Evolutionary conservation across 73 alveolate genomes (phyloP).

Genomic region (Stentor coeruleus): DNA sequence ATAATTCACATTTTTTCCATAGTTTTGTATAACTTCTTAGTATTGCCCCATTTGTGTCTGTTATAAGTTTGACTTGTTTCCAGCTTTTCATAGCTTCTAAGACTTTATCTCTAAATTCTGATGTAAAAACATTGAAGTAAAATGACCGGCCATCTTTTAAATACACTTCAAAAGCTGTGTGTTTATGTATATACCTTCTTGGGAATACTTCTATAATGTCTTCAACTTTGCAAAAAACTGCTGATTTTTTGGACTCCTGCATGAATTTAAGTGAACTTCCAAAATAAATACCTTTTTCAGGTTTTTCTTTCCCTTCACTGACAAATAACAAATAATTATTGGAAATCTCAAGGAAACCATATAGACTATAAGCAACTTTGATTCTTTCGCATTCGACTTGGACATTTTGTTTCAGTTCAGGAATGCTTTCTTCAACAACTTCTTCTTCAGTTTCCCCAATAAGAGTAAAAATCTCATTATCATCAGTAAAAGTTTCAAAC

Average conservation of each 20-base stretch:
- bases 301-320: slow-evolving; percentile 23
- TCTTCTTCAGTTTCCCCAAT: background rate
- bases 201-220: slow-evolving; percentile 39
- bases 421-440: background rate
- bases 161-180: slow-evolving; percentile 45
- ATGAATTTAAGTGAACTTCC: slow-evolving; percentile 2
- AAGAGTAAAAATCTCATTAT: background rate
- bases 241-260: background rate
- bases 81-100: slow-evolving; percentile 29
- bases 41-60: background rate
- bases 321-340: background rate
- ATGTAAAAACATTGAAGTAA: slow-evolving; percentile 37
- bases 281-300: background rate
- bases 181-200: slow-evolving; percentile 43
- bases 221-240: background rate
- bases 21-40: background rate
- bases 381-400: slow-evolving; percentile 19
- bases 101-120: slow-evolving; percentile 11
- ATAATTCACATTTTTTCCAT: slow-evolving; percentile 50
- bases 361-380: background rate
- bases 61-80: slow-evolving; percentile 16
- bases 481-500: slow-evolving; percentile 10
- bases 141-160: slow-evolving; percentile 33
- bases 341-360: slow-evolving; percentile 10
- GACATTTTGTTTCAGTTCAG: slow-evolving; percentile 17